Percentiles rank a stretch among this genome's conserved stretches.
phyloP scores from a whole-genome alignment of 768 basidiomycete genomes.

The Lactarius sanguifluus region DNA sequence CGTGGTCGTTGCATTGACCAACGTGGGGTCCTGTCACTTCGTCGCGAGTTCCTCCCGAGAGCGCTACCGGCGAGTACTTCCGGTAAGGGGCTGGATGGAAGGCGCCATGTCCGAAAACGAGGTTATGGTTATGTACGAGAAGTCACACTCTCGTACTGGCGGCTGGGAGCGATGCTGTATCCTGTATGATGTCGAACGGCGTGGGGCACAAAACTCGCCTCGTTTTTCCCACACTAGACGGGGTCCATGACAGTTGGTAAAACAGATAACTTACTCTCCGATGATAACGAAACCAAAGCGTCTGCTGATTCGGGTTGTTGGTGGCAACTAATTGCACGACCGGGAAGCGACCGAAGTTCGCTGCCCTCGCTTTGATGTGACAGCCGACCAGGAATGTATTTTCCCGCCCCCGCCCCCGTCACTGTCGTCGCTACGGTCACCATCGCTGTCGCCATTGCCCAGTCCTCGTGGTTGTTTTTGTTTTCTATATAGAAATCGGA shows the following conservation, averaged over 20 bases:
- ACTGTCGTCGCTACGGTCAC: constrained; percentile 9
- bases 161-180: neutral
- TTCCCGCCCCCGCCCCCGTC: constrained; percentile 1
- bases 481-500: constrained; percentile 11
- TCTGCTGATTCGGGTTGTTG: constrained; percentile 7
- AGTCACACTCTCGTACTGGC: constrained; percentile 1
- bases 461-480: neutral
- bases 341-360: constrained; percentile 6
- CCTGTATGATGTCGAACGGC: neutral
- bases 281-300: constrained; percentile 17
- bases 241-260: constrained; percentile 7
- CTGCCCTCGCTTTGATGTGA: constrained; percentile 17
- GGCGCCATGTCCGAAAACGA: neutral
- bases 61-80: constrained; percentile 14
- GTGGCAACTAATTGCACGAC: constrained; percentile 19
- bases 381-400: constrained; percentile 10
- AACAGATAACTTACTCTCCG: constrained; percentile 1
- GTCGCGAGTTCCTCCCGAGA: constrained; percentile 1
- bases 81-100: neutral
- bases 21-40: constrained; percentile 16
- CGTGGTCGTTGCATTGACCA: constrained; percentile 8
- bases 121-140: neutral
- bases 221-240: constrained; percentile 15
- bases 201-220: neutral
- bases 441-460: neutral